Evolutionary conservation across 345 rosid species (phyloP), one percentile per base, ranked within the genome.

Genomic region (Anacardium occidentale): DNA sequence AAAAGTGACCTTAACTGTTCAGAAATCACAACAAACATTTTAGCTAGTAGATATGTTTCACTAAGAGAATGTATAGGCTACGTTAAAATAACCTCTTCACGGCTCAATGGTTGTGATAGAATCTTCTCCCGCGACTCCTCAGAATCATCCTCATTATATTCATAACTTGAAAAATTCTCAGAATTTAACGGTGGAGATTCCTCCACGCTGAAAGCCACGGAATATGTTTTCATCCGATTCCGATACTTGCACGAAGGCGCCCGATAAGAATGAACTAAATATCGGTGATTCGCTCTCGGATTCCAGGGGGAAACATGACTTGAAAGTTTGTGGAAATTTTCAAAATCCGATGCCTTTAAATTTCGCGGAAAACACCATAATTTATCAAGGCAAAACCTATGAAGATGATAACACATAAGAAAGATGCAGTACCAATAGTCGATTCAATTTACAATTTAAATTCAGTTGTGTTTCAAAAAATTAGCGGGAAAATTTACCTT

Each of bases 1-100:
- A 90, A 85, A 68, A 94, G 76, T 55, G 85, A 74, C 75, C 83
- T 88, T 81, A 94, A 76, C 98, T 91, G 80, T 66, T 20, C 32
- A 7, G 64, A 58, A 68, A 42, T 68, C 25, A 24, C 11, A 78
- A 29, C 17, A 76, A 54, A 53, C 5, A 32, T 13, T 47, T 53
- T 44, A 70, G 74, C 53, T 24, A 62, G 17, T 44, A 64, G 73
- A 48, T 6, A 4, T 50, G 4, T 17, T 62, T 8, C 1, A 29
- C 42, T 54, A 4, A 24, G 47, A 13, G 40, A 40, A 48, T 13
- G 68, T n/a, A 70, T 17, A 20, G 22, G 25, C 40, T 45, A 29
- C 51, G 22, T 29, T 29, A 29, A 29, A 29, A 63, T 78, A 74
- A 88, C 97, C 89, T 90, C 89, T 0, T 85, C 90, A 58, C 82